Conservation (phyloP, 345 rosid genomes). For the Psidium friedrichsthalianum region DNA sequence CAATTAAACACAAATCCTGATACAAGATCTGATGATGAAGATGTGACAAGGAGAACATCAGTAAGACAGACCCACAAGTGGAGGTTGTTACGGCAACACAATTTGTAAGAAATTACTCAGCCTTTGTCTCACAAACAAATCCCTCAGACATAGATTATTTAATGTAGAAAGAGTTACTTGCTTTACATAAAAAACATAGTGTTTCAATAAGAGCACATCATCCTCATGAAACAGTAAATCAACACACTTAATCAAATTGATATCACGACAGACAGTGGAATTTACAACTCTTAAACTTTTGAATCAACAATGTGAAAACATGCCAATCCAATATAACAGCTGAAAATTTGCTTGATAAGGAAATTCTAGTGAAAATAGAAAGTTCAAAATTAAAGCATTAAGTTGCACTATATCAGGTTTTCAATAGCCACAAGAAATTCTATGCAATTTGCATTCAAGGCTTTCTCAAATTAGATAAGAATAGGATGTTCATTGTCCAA, state of each 20-base stretch:
- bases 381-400: background rate
- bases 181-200: accelerated
- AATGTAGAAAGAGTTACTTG: background rate
- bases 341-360: background rate
- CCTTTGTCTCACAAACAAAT: background rate
- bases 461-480: background rate
- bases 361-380: background rate
- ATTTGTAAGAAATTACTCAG: background rate
- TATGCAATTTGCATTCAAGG: background rate
- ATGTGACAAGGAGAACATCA: background rate
- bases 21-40: background rate
- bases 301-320: background rate
- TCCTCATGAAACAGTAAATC: background rate
- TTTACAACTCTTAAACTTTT: background rate
- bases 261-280: background rate
- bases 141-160: background rate
- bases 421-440: background rate
- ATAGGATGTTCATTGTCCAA: background rate
- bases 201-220: background rate
- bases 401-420: background rate
- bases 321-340: background rate
- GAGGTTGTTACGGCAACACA: background rate
- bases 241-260: background rate
- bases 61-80: background rate
- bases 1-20: background rate